phyloP scores from a whole-genome alignment of 129 eudicot species.

The Pseudognaphalium luteoalbum region DNA sequence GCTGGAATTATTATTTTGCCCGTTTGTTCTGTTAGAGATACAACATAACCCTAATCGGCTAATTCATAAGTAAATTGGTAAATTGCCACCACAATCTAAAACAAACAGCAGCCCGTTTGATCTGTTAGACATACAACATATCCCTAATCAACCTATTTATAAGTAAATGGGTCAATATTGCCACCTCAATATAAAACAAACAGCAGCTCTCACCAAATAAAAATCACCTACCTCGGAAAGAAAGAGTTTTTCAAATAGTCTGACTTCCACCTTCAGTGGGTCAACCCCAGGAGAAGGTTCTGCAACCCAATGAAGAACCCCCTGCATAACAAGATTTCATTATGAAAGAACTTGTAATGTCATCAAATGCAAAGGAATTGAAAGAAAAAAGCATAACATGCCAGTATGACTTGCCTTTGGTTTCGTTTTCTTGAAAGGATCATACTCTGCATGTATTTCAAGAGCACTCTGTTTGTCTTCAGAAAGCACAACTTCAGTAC shows the following conservation, averaged over 20 bases:
- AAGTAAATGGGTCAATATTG: neutral
- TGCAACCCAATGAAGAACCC: constrained; percentile 97
- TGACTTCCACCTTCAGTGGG: constrained; percentile 86
- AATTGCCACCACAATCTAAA: neutral
- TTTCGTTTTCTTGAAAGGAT: constrained; percentile 73
- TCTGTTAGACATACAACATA: neutral
- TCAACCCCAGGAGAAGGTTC: constrained; percentile 75
- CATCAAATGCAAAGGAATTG: neutral
- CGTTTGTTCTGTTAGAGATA: neutral
- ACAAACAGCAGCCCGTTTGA: neutral
- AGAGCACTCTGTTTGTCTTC: constrained; percentile 76
- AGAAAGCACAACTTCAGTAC: constrained; percentile 82
- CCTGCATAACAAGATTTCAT: constrained; percentile 41
- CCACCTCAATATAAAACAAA: neutral
- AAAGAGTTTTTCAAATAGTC: constrained; percentile 73
- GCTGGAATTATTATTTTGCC: neutral
- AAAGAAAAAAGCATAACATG: neutral
- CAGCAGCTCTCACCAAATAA: neutral
- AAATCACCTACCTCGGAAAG: constrained; percentile 56
- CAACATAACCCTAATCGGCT: neutral
- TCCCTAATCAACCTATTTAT: neutral
- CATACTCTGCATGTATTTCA: constrained; percentile 88
- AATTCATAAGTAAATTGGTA: neutral
- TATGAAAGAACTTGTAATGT: neutral
- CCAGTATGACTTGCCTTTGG: constrained; percentile 67